Conservation (phyloP, 257 asterid species). For the Solanum clarkiae region DNA sequence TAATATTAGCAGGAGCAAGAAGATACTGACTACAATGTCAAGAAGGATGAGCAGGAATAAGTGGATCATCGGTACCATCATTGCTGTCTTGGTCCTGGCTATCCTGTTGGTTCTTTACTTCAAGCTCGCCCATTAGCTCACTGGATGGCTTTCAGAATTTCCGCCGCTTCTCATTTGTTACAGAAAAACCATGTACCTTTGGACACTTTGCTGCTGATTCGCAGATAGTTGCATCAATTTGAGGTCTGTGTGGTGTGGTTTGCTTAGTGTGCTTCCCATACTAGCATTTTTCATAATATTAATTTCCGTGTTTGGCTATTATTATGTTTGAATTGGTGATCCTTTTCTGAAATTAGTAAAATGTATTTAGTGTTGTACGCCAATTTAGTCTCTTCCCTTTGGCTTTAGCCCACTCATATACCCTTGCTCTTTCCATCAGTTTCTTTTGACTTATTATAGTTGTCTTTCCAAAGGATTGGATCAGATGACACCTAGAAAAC, state of each 20-base stretch:
- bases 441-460: neutral
- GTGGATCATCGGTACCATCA: constrained; percentile 48
- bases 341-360: neutral
- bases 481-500: neutral
- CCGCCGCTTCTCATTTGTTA: neutral
- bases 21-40: constrained; percentile 51
- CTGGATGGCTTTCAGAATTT: neutral
- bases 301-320: neutral
- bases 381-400: neutral
- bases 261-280: neutral
- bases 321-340: neutral
- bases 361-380: neutral
- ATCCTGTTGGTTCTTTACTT: constrained; percentile 52
- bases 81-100: constrained; percentile 38
- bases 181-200: neutral
- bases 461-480: neutral
- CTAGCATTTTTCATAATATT: neutral
- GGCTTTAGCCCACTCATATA: neutral
- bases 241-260: neutral
- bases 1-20: constrained; percentile 61
- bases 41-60: constrained; percentile 78
- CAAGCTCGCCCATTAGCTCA: constrained; percentile 39
- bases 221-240: neutral
- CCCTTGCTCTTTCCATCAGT: neutral
- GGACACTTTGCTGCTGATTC: neutral